A percentile compares a stretch with the other conserved stretches of the same genome.
These are phyloP conservation scores for Flaveria sonorensis DNA, from an alignment of 129 eudicot species.

Conservation along the genomic window DNA sequence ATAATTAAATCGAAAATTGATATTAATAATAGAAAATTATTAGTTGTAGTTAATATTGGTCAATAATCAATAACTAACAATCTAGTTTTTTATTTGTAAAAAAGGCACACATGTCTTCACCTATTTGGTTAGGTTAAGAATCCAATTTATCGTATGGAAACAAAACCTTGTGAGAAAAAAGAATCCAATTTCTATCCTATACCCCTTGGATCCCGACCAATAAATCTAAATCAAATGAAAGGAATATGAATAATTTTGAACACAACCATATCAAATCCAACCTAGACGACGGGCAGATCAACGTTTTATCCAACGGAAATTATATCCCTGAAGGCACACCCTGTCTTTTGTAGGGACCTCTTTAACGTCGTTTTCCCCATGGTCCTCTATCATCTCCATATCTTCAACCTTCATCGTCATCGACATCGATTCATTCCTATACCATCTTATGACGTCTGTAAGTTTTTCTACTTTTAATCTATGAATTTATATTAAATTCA, in stretches of 20 bases:
- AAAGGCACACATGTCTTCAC: too few species aligned
- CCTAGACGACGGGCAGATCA: constrained; percentile 1
- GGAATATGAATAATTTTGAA: background rate
- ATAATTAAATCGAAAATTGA: too few species aligned
- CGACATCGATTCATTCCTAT: background rate
- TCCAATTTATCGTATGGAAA: too few species aligned
- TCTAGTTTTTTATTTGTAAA: too few species aligned
- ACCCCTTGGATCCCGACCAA: too few species aligned
- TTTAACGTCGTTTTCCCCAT: constrained; percentile 2
- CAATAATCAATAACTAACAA: too few species aligned
- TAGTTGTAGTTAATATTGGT: too few species aligned
- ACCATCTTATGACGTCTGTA: constrained; percentile 45
- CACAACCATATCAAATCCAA: constrained; percentile 5
- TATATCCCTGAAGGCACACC: constrained; percentile 1
- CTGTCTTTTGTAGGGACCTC: background rate
- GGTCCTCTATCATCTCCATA: constrained; percentile 20
- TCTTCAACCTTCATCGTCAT: constrained; percentile 12
- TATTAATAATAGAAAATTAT: too few species aligned
- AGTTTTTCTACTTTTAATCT: constrained; percentile 23
- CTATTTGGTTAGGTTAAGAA: too few species aligned
- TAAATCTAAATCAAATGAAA: background rate
- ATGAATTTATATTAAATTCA: background rate
- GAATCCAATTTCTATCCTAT: too few species aligned
- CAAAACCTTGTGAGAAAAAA: too few species aligned
- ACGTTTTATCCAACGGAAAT: constrained; percentile 5